phyloP scores from a whole-genome alignment of 2,329 filamentous ascomycete genomes.

The Aureobasidium sp. region DNA sequence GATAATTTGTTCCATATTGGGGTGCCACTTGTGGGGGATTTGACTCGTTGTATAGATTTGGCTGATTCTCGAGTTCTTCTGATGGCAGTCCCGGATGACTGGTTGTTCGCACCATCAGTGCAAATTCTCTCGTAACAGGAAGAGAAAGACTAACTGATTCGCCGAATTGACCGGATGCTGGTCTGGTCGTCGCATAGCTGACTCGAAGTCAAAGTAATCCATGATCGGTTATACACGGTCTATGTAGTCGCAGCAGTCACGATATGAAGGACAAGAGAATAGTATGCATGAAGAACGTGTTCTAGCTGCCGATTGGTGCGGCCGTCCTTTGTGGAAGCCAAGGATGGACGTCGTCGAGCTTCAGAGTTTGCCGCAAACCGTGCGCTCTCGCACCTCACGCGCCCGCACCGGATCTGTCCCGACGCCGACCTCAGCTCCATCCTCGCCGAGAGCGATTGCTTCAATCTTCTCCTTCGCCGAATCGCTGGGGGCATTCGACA shows the following conservation, averaged over 20 bases:
- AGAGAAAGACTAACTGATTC: slow-evolving; percentile 9
- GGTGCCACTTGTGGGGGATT: neutral
- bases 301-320: neutral
- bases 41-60: neutral
- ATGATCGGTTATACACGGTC: neutral
- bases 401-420: neutral
- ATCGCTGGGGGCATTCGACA: neutral
- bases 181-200: neutral
- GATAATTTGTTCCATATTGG: neutral
- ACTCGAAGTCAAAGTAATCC: slow-evolving; percentile 8
- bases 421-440: neutral
- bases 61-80: neutral
- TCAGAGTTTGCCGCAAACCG: slow-evolving; percentile 3
- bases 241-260: neutral
- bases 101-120: slow-evolving; percentile 6
- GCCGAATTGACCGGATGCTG: neutral
- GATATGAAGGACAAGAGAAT: neutral
- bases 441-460: neutral
- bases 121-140: slow-evolving; percentile 7
- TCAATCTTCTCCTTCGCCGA: neutral
- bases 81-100: slow-evolving; percentile 2
- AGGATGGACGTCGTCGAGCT: neutral
- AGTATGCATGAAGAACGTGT: neutral
- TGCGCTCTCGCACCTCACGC: neutral
- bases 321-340: neutral